Evolutionary conservation across 352 stramenopile species (phyloP).

Genomic region (Globisporangium megalacanthum): DNA sequence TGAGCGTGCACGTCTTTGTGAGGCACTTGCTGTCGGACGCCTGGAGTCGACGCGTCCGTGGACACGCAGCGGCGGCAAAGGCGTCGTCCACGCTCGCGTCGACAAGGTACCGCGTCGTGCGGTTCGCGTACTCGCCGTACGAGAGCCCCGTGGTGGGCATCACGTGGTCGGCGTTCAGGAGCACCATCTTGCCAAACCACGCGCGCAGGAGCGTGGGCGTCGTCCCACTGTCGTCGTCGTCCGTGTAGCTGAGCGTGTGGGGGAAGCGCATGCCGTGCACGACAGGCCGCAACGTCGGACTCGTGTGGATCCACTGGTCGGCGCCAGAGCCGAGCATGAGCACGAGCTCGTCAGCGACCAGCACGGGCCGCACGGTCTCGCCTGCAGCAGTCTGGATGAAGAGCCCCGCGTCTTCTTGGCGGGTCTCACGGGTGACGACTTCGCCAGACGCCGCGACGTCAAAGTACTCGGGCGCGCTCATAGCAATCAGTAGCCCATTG

Average conservation of each 20-base stretch:
- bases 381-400: conserved; percentile 53
- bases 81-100: conserved; percentile 24
- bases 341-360: conserved; percentile 66
- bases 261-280: conserved; percentile 75
- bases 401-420: conserved; percentile 53
- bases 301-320: conserved; percentile 64
- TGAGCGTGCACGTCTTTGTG: conserved; percentile 34
- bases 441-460: conserved; percentile 36
- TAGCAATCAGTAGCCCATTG: conserved; percentile 70
- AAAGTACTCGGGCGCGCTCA: conserved; percentile 70
- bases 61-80: conserved; percentile 43
- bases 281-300: conserved; percentile 46
- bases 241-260: conserved; percentile 30
- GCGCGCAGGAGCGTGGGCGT: conserved; percentile 41
- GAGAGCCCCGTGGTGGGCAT: conserved; percentile 56
- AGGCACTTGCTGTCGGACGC: conserved; percentile 46
- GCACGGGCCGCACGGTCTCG: conserved; percentile 51
- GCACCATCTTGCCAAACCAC: conserved; percentile 69
- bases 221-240: conserved; percentile 5
- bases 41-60: conserved; percentile 31
- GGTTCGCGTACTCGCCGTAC: conserved; percentile 48
- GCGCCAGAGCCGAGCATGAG: conserved; percentile 77
- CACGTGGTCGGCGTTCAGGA: conserved; percentile 32
- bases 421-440: conserved; percentile 35
- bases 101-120: conserved; percentile 46